phyloP scores from a whole-genome alignment of 306 rosid species.

The Senna tora region DNA sequence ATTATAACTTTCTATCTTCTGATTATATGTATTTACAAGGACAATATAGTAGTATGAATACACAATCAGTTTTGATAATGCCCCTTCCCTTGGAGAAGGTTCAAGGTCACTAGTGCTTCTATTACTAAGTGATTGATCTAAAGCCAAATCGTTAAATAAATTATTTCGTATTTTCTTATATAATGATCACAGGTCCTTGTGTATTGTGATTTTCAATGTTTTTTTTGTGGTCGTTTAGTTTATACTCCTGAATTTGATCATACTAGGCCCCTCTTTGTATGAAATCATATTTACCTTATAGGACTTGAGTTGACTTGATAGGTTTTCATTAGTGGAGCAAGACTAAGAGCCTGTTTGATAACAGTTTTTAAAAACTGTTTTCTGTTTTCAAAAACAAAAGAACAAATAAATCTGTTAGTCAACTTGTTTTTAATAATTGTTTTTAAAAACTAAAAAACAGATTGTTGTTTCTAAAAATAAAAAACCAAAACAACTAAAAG shows the following conservation, averaged over 20 bases:
- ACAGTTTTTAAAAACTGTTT: too few relatives aligned
- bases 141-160: not conserved
- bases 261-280: not conserved
- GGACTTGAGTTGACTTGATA: constrained; percentile 16
- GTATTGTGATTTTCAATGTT: too few relatives aligned
- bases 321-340: constrained; percentile 13
- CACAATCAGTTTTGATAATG: not conserved
- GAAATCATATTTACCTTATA: constrained; percentile 11
- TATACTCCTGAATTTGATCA: constrained; percentile 6
- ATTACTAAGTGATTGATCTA: not conserved
- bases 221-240: not conserved
- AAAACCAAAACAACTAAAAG: too few relatives aligned
- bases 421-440: too few relatives aligned
- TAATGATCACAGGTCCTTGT: too few relatives aligned
- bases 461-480: too few relatives aligned
- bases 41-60: not conserved
- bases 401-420: too few relatives aligned
- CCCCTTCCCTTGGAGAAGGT: not conserved
- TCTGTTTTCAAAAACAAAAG: too few relatives aligned
- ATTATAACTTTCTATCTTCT: not conserved
- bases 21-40: not conserved
- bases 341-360: too few relatives aligned
- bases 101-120: not conserved
- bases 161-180: too few relatives aligned
- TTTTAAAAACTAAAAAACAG: too few relatives aligned